A percentile compares a stretch with the other conserved stretches of the same genome.
These are phyloP conservation scores for Lactarius vividus DNA, from an alignment of 768 basidiomycete species.

Conservation along the genomic window DNA sequence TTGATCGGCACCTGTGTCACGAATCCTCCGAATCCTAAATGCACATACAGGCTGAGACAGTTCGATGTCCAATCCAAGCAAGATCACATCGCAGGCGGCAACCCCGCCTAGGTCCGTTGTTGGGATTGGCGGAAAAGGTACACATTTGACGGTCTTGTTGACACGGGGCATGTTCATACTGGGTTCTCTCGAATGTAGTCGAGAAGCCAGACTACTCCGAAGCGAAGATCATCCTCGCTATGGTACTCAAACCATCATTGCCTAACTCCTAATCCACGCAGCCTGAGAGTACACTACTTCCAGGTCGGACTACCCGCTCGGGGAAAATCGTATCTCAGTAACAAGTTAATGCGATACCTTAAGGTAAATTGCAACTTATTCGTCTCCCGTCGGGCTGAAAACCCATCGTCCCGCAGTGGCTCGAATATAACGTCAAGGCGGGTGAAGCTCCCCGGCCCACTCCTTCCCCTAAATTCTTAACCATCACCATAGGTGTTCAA, in stretches of 20 bases:
- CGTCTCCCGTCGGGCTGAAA: background rate
- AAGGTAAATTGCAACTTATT: conserved; percentile 48
- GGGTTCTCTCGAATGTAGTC: conserved; percentile 47
- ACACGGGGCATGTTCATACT: background rate
- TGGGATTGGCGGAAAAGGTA: conserved; percentile 88
- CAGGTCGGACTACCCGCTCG: conserved; percentile 97
- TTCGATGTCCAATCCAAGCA: conserved; percentile 75
- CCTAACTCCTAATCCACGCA: background rate
- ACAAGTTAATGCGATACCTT: conserved; percentile 95
- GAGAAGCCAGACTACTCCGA: conserved; percentile 98
- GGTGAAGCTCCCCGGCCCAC: background rate
- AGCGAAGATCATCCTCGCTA: conserved; percentile 96
- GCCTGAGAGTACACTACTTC: background rate
- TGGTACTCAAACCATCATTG: conserved; percentile 51
- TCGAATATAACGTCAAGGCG: conserved; percentile 95
- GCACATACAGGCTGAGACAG: conserved; percentile 58
- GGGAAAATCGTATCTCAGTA: conserved; percentile 97
- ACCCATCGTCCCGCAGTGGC: conserved; percentile 60
- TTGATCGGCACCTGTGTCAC: background rate
- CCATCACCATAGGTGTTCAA: conserved; percentile 77
- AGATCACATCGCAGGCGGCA: conserved; percentile 66
- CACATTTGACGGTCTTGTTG: conserved; percentile 12
- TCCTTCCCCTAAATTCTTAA: background rate
- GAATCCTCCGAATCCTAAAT: background rate
- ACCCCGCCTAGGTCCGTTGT: conserved; percentile 83